Evolutionary conservation across 1,139 yeast genomes (phyloP).

Genomic region (Pichia sp.): DNA sequence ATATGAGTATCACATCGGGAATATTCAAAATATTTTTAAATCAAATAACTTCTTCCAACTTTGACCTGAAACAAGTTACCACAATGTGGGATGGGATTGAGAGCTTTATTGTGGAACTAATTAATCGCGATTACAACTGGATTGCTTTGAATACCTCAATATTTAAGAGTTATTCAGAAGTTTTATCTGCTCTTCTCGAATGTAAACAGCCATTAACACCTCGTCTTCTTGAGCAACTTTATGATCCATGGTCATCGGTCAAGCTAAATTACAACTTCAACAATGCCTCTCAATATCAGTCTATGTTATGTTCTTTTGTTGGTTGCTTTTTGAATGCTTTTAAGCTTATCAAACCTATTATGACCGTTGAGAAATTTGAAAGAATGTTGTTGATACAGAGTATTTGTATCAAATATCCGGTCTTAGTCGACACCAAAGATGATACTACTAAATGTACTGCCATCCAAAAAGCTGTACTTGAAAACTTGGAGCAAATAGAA

Average conservation of each 20-base stretch:
- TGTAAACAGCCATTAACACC: conserved; percentile 24
- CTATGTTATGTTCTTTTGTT: conserved; percentile 45
- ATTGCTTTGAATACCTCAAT: conserved; percentile 44
- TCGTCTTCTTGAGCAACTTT: conserved; percentile 38
- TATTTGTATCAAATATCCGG: conserved; percentile 60
- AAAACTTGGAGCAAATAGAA: conserved; percentile 35
- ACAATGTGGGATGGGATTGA: conserved; percentile 48
- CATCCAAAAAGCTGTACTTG: conserved; percentile 46
- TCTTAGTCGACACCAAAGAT: conserved; percentile 40
- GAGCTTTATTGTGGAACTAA: conserved; percentile 36
- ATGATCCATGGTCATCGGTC: conserved; percentile 58
- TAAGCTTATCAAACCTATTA: conserved; percentile 29
- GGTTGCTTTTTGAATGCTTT: conserved; percentile 43
- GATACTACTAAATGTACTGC: conserved; percentile 47
- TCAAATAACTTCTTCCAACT: neutral
- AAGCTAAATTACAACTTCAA: conserved; percentile 53
- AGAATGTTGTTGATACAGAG: conserved; percentile 43
- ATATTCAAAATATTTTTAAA: conserved; percentile 43
- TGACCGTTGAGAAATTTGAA: conserved; percentile 33
- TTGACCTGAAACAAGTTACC: neutral
- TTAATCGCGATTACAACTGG: conserved; percentile 33
- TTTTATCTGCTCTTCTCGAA: conserved; percentile 33
- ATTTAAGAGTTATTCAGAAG: conserved; percentile 43
- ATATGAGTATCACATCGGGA: conserved; percentile 52
- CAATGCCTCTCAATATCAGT: conserved; percentile 43